Evolutionary conservation across 192 early-diverging fungal species (phyloP).

Genomic region (Geranomyces variabilis): DNA sequence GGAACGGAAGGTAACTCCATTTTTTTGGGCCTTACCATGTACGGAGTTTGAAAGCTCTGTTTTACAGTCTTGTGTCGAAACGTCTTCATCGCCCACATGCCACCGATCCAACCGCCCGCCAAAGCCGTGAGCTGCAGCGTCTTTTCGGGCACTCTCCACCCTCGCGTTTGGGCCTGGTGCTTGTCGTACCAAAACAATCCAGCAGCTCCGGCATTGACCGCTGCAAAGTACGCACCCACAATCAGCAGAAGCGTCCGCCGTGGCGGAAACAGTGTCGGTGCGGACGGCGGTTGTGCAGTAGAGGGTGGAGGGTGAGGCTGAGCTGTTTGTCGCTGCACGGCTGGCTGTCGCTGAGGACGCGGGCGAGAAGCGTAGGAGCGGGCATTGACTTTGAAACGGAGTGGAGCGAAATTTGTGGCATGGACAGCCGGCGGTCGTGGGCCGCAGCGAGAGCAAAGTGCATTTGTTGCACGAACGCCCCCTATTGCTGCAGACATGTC

Average conservation of each 20-base stretch:
- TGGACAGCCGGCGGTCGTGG: too few species aligned
- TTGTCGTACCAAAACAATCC: conserved; percentile 62
- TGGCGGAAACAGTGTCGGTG: neutral
- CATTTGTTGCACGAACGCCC: too few species aligned
- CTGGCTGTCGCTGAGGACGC: neutral
- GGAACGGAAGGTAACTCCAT: neutral
- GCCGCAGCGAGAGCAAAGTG: too few species aligned
- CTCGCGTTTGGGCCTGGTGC: conserved; percentile 47
- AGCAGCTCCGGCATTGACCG: conserved; percentile 44
- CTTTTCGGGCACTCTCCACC: conserved; percentile 58
- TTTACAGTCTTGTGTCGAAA: conserved; percentile 62
- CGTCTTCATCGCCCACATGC: conserved; percentile 56
- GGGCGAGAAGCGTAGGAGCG: neutral
- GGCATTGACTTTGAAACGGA: neutral
- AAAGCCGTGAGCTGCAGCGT: conserved; percentile 54
- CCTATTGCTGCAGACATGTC: too few species aligned
- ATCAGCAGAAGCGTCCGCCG: conserved; percentile 29
- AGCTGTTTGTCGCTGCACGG: neutral
- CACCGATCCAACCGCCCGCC: conserved; percentile 57
- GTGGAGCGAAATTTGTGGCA: neutral
- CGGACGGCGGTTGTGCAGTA: neutral
- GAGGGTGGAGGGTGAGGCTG: neutral
- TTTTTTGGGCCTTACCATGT: conserved; percentile 24
- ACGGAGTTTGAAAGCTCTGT: conserved; percentile 50
- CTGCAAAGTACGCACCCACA: conserved; percentile 40